Conservation (phyloP, 441 rosid species). For the Jatropha podagrica region DNA sequence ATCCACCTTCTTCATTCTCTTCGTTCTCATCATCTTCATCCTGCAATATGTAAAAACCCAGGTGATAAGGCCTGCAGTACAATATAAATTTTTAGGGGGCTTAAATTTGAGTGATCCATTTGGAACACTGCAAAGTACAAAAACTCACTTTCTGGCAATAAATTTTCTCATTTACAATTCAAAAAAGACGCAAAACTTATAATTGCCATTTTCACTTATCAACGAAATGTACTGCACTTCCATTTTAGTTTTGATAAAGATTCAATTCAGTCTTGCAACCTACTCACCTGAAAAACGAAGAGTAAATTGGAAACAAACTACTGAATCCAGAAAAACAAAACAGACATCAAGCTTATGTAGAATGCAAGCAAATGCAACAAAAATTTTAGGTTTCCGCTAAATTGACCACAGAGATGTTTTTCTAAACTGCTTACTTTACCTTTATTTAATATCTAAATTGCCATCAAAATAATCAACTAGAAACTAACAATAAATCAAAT, state of each 20-base stretch:
- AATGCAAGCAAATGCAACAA: neutral
- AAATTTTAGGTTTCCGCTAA: neutral
- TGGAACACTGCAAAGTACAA: no score
- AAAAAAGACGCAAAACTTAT: no score
- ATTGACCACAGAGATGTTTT: neutral
- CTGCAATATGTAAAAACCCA: conserved; percentile 32
- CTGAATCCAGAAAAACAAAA: neutral
- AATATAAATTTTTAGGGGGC: neutral
- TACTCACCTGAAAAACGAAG: neutral
- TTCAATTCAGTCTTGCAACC: neutral
- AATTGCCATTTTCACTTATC: no score
- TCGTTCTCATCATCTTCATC: conserved; percentile 91
- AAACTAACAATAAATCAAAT: neutral
- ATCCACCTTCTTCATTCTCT: conserved; percentile 79
- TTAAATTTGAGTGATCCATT: no score
- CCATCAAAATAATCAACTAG: neutral
- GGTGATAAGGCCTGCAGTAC: neutral
- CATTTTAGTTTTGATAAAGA: neutral
- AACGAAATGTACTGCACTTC: no score
- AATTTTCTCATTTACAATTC: no score
- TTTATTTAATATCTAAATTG: neutral
- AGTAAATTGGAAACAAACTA: neutral
- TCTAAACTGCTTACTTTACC: neutral
- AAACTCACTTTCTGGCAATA: no score
- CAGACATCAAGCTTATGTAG: neutral